phyloP scores from a whole-genome alignment of 2,329 filamentous ascomycete genomes.

The Xylaria sp. region DNA sequence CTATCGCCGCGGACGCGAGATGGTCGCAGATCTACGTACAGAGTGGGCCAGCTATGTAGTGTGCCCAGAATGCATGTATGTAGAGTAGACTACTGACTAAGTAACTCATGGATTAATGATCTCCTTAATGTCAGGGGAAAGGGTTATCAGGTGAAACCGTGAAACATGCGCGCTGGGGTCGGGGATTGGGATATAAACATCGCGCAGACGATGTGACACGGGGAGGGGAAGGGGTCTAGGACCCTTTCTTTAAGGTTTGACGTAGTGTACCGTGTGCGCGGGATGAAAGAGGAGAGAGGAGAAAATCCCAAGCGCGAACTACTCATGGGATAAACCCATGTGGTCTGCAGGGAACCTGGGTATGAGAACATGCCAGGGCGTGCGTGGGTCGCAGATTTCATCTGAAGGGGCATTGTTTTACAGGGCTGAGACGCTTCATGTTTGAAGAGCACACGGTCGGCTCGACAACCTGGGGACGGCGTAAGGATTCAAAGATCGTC shows the following conservation, averaged over 20 bases:
- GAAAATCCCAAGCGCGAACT: constrained; percentile 15
- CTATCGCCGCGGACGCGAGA: constrained; percentile 16
- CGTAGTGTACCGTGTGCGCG: too few relatives aligned
- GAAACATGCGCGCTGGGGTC: constrained; percentile 14
- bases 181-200: constrained; percentile 12
- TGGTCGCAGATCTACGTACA: constrained; percentile 3
- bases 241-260: constrained; percentile 15
- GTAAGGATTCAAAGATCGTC: background rate
- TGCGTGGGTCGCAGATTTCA: constrained; percentile 10
- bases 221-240: constrained; percentile 3
- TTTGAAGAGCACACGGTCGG: constrained; percentile 16
- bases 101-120: background rate
- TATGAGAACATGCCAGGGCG: constrained; percentile 8
- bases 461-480: background rate
- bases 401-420: constrained; percentile 8
- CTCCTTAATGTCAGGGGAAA: background rate
- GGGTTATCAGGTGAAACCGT: constrained; percentile 14
- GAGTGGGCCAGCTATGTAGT: background rate
- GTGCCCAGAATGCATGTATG: too few relatives aligned
- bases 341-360: constrained; percentile 18
- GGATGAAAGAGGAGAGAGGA: too few relatives aligned
- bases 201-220: constrained; percentile 18
- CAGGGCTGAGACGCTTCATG: constrained; percentile 22
- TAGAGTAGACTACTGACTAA: too few relatives aligned
- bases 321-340: constrained; percentile 19